Percentiles rank a stretch among this genome's conserved stretches.
Evolutionary conservation across 169 alveolate genomes (phyloP).

Genomic region (Cryptosporidium sp.): DNA sequence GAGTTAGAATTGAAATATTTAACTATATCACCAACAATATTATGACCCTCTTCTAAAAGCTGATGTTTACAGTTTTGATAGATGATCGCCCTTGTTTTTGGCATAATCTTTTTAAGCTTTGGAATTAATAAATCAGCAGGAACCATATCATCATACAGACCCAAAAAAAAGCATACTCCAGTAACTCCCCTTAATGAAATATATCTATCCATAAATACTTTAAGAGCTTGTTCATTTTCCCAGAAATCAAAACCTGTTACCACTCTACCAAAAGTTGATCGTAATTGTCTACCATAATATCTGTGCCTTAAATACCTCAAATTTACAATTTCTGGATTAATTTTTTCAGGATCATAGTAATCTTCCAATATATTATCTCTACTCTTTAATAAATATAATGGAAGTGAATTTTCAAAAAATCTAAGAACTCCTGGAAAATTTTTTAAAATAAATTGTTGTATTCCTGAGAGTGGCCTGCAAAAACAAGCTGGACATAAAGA

Average conservation of each 20-base stretch:
- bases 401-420: conserved; percentile 8
- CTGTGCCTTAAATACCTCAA: conserved; percentile 34
- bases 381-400: conserved; percentile 11
- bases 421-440: conserved; percentile 21
- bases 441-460: neutral
- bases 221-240: conserved; percentile 30
- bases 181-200: conserved; percentile 30
- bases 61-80: conserved; percentile 63
- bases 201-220: conserved; percentile 13
- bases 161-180: conserved; percentile 63
- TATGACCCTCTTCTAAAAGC: conserved; percentile 41
- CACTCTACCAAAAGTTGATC: conserved; percentile 52
- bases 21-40: conserved; percentile 30
- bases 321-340: conserved; percentile 17
- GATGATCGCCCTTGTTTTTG: conserved; percentile 36
- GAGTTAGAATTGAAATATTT: neutral
- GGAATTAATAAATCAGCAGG: conserved; percentile 12
- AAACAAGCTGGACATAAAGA: conserved; percentile 67
- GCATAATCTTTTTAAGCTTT: conserved; percentile 8
- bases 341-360: conserved; percentile 43
- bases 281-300: conserved; percentile 57
- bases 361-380: conserved; percentile 10
- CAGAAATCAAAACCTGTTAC: conserved; percentile 69
- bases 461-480: conserved; percentile 17
- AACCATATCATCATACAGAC: conserved; percentile 65